Evolutionary conservation across 2,329 filamentous ascomycete species (phyloP), one percentile per base, ranked within the genome.

Genomic region (Monilinia laxa): DNA sequence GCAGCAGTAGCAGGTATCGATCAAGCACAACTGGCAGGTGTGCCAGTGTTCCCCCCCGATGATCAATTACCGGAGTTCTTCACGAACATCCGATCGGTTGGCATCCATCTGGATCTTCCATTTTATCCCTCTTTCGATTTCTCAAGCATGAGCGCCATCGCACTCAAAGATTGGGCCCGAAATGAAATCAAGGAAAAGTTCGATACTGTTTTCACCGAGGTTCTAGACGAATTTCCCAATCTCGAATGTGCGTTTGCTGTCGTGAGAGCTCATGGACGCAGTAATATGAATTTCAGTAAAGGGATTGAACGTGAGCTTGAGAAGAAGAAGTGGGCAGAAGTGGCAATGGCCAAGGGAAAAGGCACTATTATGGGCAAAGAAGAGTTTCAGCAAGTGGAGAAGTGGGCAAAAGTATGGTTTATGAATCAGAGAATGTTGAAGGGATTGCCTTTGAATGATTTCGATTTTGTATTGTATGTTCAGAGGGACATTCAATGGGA

Each of bases 81-180:
- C 45, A 35, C n/a, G 45, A 51, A 62, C 5, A 51, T 62, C n/a
- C 12, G 58, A 62, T 51, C 58, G 4, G 58, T 40, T 7, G 58
- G 58, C n/a, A 62, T 62, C n/a, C 25, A 51, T n/a, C 45, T 62
- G n/a, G 11, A 51, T 4, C 14, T 62, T 14, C 0, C 2, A 2
- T 25, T 25, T 45, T 2, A n/a, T 4, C 0, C 0, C 10, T 1
- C 0, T 11, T 18, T 40, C 4, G 1, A 12, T 7, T 62, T 62
- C 38, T 35, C 47, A 14, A 4, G 18, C 0, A 25, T 62, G 58
- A 25, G 1, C 2, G 12, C 45, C 1, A 0, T 1, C 9, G 5
- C 4, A 4, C 45, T 62, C 16, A 20, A 11, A 62, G 3, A 0
- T 5, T 62, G 58, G 58, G 14, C 58, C 5, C 3, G 3, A 52